Conservation (phyloP, 306 rosid species). For the Lathyrus aphaca region DNA sequence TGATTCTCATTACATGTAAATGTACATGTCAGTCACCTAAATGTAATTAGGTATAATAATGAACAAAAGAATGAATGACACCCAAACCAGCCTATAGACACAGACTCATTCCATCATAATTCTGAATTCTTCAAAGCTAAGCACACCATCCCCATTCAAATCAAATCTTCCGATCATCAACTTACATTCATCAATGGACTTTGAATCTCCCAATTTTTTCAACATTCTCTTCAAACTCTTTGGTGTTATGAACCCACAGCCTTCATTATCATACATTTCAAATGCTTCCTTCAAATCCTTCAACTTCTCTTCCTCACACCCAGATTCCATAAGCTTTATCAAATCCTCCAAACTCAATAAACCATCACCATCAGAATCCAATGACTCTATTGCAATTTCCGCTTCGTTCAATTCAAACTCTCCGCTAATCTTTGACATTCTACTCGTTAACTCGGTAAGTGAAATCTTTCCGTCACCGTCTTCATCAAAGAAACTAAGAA, state of each 20-base stretch:
- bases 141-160: conserved; percentile 78
- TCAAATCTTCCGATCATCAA: conserved; percentile 70
- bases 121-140: conserved; percentile 75
- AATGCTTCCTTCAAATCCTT: conserved; percentile 77
- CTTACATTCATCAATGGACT: conserved; percentile 61
- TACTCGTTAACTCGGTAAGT: conserved; percentile 53
- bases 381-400: conserved; percentile 51
- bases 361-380: conserved; percentile 91
- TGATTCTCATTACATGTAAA: too few relatives aligned
- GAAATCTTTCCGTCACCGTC: conserved; percentile 88
- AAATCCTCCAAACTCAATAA: conserved; percentile 66
- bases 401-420: conserved; percentile 56
- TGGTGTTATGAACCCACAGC: conserved; percentile 75
- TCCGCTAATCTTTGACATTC: conserved; percentile 52
- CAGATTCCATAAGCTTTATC: conserved; percentile 54
- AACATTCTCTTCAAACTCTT: conserved; percentile 76
- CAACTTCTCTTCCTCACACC: conserved; percentile 62
- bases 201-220: conserved; percentile 63
- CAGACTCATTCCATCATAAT: conserved; percentile 63
- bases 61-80: conserved; percentile 23
- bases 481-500: conserved; percentile 67
- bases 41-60: too few relatives aligned
- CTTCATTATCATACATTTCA: conserved; percentile 58
- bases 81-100: not conserved
- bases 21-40: too few relatives aligned